phyloP scores from a whole-genome alignment of 148 eudicot species.

The Chenopodium album region DNA sequence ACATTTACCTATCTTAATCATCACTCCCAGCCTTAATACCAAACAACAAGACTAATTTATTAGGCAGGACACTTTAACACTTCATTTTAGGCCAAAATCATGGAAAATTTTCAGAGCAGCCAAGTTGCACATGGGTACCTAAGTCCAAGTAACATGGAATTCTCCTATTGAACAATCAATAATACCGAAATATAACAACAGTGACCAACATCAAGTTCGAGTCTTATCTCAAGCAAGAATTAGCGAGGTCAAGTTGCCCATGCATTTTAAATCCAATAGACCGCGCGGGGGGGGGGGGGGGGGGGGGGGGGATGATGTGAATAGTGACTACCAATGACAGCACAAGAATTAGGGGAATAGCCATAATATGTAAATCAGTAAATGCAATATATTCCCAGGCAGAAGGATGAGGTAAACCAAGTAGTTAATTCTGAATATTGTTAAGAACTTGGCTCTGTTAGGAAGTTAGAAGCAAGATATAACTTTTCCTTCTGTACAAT shows the following conservation, averaged over 20 bases:
- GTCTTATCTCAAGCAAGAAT: background rate
- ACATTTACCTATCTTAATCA: background rate
- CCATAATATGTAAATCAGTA: background rate
- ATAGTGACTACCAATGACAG: background rate
- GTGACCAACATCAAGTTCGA: background rate
- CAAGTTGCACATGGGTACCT: too few species aligned
- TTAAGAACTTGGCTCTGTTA: background rate
- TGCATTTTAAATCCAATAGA: background rate
- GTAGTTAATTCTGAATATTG: background rate
- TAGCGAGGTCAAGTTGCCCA: background rate
- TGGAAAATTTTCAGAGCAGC: too few species aligned
- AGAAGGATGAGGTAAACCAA: background rate
- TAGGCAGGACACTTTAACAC: too few species aligned
- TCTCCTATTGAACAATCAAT: background rate
- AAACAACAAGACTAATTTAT: background rate
- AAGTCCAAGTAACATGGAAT: too few species aligned
- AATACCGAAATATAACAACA: background rate
- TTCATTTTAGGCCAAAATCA: too few species aligned
- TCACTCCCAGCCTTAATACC: background rate
- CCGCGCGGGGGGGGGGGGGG: too few species aligned
- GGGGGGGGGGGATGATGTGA: background rate
- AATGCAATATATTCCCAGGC: background rate
- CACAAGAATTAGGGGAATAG: background rate
- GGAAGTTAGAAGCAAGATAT: background rate
- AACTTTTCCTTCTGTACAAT: background rate